Conservation (phyloP, 1,284 basidiomycete species). For the Abortiporus biennis region DNA sequence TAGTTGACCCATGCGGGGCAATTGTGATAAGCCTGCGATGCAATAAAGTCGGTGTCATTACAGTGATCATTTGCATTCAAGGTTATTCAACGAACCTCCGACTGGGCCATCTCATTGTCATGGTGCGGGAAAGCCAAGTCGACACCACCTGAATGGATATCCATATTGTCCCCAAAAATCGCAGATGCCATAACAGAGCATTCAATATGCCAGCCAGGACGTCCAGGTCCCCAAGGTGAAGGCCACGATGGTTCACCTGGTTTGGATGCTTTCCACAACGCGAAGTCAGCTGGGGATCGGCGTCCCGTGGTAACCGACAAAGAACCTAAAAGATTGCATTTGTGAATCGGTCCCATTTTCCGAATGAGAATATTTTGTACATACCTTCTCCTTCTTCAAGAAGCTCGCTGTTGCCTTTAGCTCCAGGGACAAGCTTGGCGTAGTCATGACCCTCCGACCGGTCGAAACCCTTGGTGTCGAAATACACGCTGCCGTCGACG, state of each 20-base stretch:
- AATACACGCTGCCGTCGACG: constrained; percentile 88
- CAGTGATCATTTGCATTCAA: background rate
- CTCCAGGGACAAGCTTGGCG: constrained; percentile 95
- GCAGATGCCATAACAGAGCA: constrained; percentile 99
- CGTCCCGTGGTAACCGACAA: constrained; percentile 57
- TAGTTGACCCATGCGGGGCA: constrained; percentile 98
- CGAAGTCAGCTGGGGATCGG: constrained; percentile 82
- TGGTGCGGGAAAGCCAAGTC: constrained; percentile 99
- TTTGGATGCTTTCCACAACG: constrained; percentile 97
- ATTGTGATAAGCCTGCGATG: constrained; percentile 78
- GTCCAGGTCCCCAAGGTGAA: constrained; percentile 94
- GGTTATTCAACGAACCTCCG: constrained; percentile 58
- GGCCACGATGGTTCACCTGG: constrained; percentile 98
- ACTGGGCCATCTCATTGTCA: constrained; percentile 98
- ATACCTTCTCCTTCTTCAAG: constrained; percentile 92
- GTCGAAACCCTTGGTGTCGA: constrained; percentile 90
- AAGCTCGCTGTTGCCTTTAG: constrained; percentile 87
- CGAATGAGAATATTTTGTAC: constrained; percentile 7
- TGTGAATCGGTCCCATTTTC: background rate
- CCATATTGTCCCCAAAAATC: constrained; percentile 89
- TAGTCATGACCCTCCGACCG: constrained; percentile 70
- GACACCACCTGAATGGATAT: constrained; percentile 96
- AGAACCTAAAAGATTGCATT: too few species aligned
- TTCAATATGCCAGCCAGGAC: constrained; percentile 99
- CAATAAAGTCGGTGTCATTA: background rate